phyloP scores from a whole-genome alignment of 257 asterid genomes.

The Ballota nigra region DNA sequence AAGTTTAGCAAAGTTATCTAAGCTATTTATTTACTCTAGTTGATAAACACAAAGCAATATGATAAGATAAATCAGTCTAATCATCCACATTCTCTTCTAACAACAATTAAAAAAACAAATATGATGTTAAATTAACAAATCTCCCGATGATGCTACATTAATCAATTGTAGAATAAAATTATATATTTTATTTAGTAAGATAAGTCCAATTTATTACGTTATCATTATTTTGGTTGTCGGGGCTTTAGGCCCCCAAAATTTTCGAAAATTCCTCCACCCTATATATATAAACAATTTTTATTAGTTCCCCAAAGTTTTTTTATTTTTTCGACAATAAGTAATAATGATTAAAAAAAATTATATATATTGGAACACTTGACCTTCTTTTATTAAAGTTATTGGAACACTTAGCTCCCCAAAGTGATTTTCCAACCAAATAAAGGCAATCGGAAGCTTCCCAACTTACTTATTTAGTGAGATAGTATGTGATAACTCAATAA shows the following conservation, averaged over 20 bases:
- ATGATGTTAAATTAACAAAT: conserved; percentile 17
- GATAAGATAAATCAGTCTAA: conserved; percentile 7
- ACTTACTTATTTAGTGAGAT: not conserved
- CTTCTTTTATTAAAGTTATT: not conserved
- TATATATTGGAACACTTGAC: not conserved
- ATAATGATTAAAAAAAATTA: not conserved
- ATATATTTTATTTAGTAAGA: not conserved
- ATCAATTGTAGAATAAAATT: not conserved
- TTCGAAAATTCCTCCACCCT: not conserved
- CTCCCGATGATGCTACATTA: conserved; percentile 3
- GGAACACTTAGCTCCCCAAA: not conserved
- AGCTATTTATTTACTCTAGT: not conserved
- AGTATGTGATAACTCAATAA: not conserved
- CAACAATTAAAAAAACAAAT: not conserved
- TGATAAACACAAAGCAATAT: conserved; percentile 11
- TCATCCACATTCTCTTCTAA: not conserved
- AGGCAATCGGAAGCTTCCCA: not conserved
- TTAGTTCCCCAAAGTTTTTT: not conserved
- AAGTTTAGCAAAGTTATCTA: conserved; percentile 8
- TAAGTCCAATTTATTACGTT: not conserved
- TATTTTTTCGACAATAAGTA: not conserved
- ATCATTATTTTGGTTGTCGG: not conserved
- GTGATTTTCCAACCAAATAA: not conserved
- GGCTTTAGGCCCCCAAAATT: not conserved
- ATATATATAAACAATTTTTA: too few species aligned